Percentiles rank a stretch among this genome's conserved stretches.
These are phyloP conservation scores for Botrytis byssoidea DNA, from an alignment of 2,329 filamentous ascomycete genomes.

Conservation along the genomic window DNA sequence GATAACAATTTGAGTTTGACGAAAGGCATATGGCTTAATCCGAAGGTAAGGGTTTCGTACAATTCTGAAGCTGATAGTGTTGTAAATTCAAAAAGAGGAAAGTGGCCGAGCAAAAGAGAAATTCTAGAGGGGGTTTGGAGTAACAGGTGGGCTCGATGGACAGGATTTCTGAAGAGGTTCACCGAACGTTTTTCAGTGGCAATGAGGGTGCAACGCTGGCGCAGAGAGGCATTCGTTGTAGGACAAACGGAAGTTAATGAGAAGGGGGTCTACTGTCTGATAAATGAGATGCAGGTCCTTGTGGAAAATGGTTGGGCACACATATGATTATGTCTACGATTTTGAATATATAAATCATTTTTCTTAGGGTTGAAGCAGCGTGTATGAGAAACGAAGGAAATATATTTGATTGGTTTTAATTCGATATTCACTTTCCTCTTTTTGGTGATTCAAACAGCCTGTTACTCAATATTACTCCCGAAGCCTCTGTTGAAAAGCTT, in stretches of 20 bases:
- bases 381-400: no score
- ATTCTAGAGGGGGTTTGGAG: slow-evolving; percentile 57
- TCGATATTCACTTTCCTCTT: neutral
- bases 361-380: no score
- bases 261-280: slow-evolving; percentile 52
- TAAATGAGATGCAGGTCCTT: slow-evolving; percentile 62
- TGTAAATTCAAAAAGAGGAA: slow-evolving; percentile 25
- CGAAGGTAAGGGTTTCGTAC: slow-evolving; percentile 67
- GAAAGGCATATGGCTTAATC: slow-evolving; percentile 65
- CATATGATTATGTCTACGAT: slow-evolving; percentile 29
- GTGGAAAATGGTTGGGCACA: slow-evolving; percentile 58
- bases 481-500: neutral
- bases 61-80: slow-evolving; percentile 48
- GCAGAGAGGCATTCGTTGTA: slow-evolving; percentile 37
- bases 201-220: slow-evolving; percentile 31
- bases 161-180: slow-evolving; percentile 39
- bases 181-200: slow-evolving; percentile 30
- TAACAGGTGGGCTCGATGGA: slow-evolving; percentile 53
- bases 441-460: neutral
- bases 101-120: slow-evolving; percentile 38
- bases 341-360: neutral
- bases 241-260: slow-evolving; percentile 41
- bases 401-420: no score
- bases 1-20: slow-evolving; percentile 52
- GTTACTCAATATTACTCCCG: neutral